Evolutionary conservation across 140 eudicot genomes (phyloP), one percentile per base, ranked within the genome.

Genomic region (Bidens hawaiensis): DNA sequence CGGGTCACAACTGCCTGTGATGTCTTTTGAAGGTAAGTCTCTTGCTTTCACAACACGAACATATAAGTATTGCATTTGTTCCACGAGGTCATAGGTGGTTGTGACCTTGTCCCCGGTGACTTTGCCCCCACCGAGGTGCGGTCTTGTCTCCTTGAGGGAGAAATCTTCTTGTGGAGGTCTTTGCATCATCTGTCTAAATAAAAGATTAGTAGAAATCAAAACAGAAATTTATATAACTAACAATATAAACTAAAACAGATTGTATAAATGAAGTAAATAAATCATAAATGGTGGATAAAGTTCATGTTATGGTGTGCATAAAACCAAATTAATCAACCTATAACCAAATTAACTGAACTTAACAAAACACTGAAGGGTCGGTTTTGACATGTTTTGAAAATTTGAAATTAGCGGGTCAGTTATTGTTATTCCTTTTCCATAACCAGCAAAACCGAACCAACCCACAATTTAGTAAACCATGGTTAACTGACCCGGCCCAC

Each of bases 1-100:
- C 9, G 94, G 94, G 67, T 81, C 87, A 52, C 85, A 73, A 25
- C 83, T 33, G 2, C 83, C 83, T 0, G 83, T 75, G 7, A 77
- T 41, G 48, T 84, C 91, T 56, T 79, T 83, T 14, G 66, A 23
- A 0, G 66, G 66, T 34, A 60, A 60, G 5, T 60, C 66, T 19
- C 51, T 14, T 1, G 62, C 62, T 55, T 55, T 55, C 17, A 55
- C 42, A 0, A 55, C 62, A 28, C 62, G 62, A 26, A 55, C 62
- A 28, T 55, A 55, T 3, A 55, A 23, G 23, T 55, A 55, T 6
- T 55, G 62, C 62, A 60, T 40, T 19, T 24, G 31, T 60, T 22
- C 31, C 23, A 19, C 30, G 8, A 40, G 50, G 17, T 40, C 66
- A 60, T 14, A 60, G 5, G 19, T 25, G 33, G 17, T 31, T n/a